Percentiles rank a stretch among this genome's conserved stretches.
Evolutionary conservation across 305 asterid genomes (phyloP).

Genomic region (Fraxinus latifolia): DNA sequence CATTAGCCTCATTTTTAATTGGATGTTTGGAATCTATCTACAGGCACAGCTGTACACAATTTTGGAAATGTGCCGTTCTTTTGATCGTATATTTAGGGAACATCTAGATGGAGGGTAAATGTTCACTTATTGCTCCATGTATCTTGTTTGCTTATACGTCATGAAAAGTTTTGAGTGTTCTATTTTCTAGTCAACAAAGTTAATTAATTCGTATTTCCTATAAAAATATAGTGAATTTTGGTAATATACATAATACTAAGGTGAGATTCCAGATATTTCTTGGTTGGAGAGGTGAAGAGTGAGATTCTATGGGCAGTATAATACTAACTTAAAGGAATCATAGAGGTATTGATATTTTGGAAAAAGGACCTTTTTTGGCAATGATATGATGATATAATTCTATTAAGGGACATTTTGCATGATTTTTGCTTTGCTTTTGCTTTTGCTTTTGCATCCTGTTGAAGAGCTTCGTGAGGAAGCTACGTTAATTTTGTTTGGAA

Average conservation of each 20-base stretch:
- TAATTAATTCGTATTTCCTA: background rate
- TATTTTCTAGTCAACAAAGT: background rate
- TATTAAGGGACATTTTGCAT: background rate
- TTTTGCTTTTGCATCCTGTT: no score
- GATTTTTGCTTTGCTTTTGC: background rate
- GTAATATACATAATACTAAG: background rate
- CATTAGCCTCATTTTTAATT: conserved; percentile 14
- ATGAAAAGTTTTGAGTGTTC: background rate
- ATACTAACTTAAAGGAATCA: background rate
- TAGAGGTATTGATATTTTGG: background rate
- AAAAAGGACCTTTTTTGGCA: background rate
- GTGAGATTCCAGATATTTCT: background rate
- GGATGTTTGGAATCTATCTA: conserved; percentile 25
- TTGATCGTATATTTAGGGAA: conserved; percentile 80
- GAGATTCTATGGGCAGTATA: background rate
- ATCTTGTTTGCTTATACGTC: conserved; percentile 13
- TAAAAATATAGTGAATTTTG: background rate
- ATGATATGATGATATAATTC: background rate
- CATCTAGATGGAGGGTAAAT: conserved; percentile 96
- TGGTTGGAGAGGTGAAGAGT: background rate
- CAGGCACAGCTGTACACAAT: conserved; percentile 96
- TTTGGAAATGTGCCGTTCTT: conserved; percentile 95
- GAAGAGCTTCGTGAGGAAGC: no score
- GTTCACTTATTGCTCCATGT: conserved; percentile 7
- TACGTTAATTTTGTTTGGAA: no score